Evolutionary conservation across 2,329 filamentous ascomycete species (phyloP).

Genomic region (Sarocladium strictum): DNA sequence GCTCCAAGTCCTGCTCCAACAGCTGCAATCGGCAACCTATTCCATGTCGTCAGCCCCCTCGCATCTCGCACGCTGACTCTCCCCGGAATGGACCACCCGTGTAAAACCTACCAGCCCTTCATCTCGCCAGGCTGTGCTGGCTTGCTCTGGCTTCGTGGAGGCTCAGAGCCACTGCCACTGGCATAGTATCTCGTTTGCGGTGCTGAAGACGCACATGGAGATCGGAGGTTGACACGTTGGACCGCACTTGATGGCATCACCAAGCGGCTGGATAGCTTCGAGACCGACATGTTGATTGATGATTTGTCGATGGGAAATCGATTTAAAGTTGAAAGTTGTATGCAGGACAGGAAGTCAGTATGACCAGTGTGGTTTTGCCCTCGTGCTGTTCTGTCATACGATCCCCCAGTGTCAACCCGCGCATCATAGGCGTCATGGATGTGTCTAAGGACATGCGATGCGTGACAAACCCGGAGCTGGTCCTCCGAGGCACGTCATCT

Average conservation of each 20-base stretch:
- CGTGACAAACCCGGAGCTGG: background rate
- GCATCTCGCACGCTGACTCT: too few relatives aligned
- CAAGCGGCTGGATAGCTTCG: background rate
- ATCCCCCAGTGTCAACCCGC: background rate
- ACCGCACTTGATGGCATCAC: background rate
- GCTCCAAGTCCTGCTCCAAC: background rate
- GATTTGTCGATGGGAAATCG: background rate
- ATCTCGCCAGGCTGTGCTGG: conserved; percentile 4
- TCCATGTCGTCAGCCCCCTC: background rate
- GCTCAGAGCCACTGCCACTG: background rate
- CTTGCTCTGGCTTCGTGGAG: background rate
- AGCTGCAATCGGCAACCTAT: conserved; percentile 1
- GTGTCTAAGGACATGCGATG: background rate
- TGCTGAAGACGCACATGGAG: background rate
- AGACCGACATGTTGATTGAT: background rate
- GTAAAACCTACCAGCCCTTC: conserved; percentile 1
- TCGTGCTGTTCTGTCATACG: too few relatives aligned
- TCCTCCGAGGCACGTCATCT: background rate
- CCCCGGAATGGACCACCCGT: too few relatives aligned
- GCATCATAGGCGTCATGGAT: conserved; percentile 1
- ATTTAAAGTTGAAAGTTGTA: too few relatives aligned
- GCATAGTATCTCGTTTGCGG: background rate
- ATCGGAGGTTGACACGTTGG: background rate
- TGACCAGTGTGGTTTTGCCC: too few relatives aligned
- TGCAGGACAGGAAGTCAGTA: too few relatives aligned